phyloP scores from a whole-genome alignment of 2,329 filamentous ascomycete genomes.

The Arthrobotrys sinensis region DNA sequence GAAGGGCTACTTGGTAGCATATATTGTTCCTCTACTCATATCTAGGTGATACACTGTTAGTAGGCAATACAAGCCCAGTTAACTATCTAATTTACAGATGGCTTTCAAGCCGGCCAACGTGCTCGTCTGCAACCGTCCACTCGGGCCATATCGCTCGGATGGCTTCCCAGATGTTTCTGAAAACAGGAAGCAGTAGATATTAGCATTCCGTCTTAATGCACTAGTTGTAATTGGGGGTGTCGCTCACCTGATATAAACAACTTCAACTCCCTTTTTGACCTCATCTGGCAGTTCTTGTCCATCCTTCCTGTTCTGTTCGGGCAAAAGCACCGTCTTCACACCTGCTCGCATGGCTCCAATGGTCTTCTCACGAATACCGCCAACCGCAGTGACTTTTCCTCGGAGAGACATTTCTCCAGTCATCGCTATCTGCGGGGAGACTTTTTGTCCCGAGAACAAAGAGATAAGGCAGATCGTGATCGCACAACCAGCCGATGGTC shows the following conservation, averaged over 20 bases:
- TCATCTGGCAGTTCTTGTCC: slow-evolving; percentile 90
- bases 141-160: slow-evolving; percentile 93
- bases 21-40: no score
- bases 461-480: slow-evolving; percentile 95
- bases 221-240: slow-evolving; percentile 12
- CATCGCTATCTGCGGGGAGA: slow-evolving; percentile 95
- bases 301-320: slow-evolving; percentile 91
- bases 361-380: slow-evolving; percentile 98
- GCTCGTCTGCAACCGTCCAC: slow-evolving; percentile 81
- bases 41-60: not conserved
- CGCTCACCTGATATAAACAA: slow-evolving; percentile 86
- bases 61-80: no score
- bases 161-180: slow-evolving; percentile 92
- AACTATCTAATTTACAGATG: slow-evolving; percentile 49
- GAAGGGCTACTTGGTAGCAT: no score
- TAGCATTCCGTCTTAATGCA: slow-evolving; percentile 45
- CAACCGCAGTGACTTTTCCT: slow-evolving; percentile 89
- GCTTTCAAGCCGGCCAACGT: slow-evolving; percentile 81
- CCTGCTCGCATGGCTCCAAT: slow-evolving; percentile 94
- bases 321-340: slow-evolving; percentile 92
- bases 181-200: slow-evolving; percentile 48
- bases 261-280: slow-evolving; percentile 87
- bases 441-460: slow-evolving; percentile 85
- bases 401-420: slow-evolving; percentile 82
- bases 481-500: slow-evolving; percentile 85